Base-by-base conservation (phyloP, 164 flowering plant genomes). In the Kingdonia uniflora region DNA sequence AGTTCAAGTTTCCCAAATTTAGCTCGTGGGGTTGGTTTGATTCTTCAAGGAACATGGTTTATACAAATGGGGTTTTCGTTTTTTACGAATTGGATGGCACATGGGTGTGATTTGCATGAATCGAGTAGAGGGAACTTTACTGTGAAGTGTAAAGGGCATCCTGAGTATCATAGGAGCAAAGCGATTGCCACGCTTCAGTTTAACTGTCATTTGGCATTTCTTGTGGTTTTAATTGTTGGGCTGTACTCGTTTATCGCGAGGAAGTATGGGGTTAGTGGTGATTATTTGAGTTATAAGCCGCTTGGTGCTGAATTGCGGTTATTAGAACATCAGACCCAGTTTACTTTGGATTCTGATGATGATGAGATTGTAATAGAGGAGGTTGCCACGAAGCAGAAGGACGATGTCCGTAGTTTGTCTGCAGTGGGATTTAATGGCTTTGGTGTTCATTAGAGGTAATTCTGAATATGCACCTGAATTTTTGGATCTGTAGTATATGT, bases 61-160 rank as follows among this genome's bases (percentile, higher is more conserved):
- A 14, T 84, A 41, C 99, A 94, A 61, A 94, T 89, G 99, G 97
- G 90, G 16, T 39, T 89, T 38, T 84, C 97, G 0, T 84, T 94
- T 52, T 85, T 55, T 65, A 71, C 87, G 2, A 45, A 48, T 56
- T 63, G 64, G 73, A 73, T 87, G 1, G 67, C 76, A 15, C 76
- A 79, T 13, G 95, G 91, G 0, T 94, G 99, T 54, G 44, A 45
- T 20, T 63, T 86, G 66, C 68, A 64, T n/a, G 77, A 75, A 33
- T 80, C 61, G 69, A 94, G 95, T 54, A 64, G 82, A 59, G 99
- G 92, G 48, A 86, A 87, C 68, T 94, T 57, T 55, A 94, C 92
- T 0, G 58, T 89, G 8, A 75, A 51, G 68, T 94, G 99, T 57
- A 85, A 73, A 23, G 89, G 89, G 15, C 97, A 94, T 46, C 50